Evolutionary conservation across 2,329 filamentous ascomycete genomes (phyloP).

Genomic region (Diaporthe vaccinii): DNA sequence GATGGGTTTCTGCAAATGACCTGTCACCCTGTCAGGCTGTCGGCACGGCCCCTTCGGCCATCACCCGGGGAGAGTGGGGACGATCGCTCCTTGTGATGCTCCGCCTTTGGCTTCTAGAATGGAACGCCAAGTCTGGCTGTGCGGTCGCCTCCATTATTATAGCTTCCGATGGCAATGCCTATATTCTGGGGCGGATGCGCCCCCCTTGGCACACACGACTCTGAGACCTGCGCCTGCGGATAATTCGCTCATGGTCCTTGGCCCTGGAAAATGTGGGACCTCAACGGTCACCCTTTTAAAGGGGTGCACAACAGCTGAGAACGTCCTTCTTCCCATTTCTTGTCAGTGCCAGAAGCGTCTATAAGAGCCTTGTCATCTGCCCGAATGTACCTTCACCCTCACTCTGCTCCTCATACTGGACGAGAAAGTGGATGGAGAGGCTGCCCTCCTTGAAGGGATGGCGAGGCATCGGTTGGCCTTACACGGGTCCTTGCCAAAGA

Average conservation of each 20-base stretch:
- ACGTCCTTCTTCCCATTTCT: not conserved
- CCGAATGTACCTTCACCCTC: not conserved
- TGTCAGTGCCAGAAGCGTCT: not conserved
- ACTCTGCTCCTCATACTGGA: not conserved
- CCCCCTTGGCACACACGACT: not conserved
- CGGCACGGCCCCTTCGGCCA: slow-evolving; percentile 18
- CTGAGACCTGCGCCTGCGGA: not conserved
- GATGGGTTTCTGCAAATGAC: not conserved
- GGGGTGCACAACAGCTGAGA: not conserved
- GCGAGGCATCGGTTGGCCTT: not conserved
- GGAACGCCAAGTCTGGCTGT: slow-evolving; percentile 10
- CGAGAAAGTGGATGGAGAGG: not conserved
- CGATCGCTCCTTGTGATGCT: not conserved
- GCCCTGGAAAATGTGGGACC: not conserved
- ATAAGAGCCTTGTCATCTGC: not conserved
- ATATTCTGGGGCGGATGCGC: slow-evolving; percentile 8
- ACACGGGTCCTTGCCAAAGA: not conserved
- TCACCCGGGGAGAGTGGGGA: not conserved
- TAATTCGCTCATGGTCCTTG: slow-evolving; percentile 3
- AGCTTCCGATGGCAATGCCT: slow-evolving; percentile 6
- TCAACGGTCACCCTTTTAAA: not conserved
- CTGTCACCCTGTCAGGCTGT: not conserved
- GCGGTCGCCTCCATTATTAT: not conserved
- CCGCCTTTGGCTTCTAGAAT: not conserved
- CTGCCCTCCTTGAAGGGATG: not conserved